Evolutionary conservation across 2,329 filamentous ascomycete genomes (phyloP).

Genomic region (Mycogone perniciosa): DNA sequence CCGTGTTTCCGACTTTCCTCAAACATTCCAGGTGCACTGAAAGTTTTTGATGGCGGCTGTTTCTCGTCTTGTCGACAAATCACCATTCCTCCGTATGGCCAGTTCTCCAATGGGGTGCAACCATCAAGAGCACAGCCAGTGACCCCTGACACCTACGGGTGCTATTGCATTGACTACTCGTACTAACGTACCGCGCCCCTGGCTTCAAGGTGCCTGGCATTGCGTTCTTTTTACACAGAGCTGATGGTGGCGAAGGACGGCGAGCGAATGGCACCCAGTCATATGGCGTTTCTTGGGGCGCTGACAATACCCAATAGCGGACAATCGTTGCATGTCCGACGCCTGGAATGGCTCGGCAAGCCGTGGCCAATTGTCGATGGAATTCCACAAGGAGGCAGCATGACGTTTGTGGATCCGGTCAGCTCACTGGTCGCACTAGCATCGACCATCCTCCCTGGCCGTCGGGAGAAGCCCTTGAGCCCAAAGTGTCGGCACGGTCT

Average conservation of each 20-base stretch:
- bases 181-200: background rate
- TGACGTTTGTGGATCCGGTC: constrained; percentile 7
- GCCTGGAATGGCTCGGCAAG: constrained; percentile 2
- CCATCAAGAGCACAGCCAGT: background rate
- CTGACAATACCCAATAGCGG: constrained; percentile 1
- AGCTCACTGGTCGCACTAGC: constrained; percentile 8
- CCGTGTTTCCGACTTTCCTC: background rate
- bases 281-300: background rate
- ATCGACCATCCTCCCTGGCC: constrained; percentile 1
- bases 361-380: constrained; percentile 8
- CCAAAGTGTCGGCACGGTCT: constrained; percentile 5
- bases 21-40: background rate
- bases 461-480: constrained; percentile 6
- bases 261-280: background rate
- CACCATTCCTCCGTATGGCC: constrained; percentile 4
- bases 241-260: background rate
- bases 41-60: background rate
- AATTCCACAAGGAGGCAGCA: background rate
- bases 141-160: background rate
- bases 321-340: constrained; percentile 1
- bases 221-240: background rate
- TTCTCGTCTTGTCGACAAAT: background rate
- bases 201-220: background rate
- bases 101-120: background rate
- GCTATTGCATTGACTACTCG: background rate